Evolutionary conservation across 2,329 filamentous ascomycete genomes (phyloP).

Genomic region (Scytalidium sp.): DNA sequence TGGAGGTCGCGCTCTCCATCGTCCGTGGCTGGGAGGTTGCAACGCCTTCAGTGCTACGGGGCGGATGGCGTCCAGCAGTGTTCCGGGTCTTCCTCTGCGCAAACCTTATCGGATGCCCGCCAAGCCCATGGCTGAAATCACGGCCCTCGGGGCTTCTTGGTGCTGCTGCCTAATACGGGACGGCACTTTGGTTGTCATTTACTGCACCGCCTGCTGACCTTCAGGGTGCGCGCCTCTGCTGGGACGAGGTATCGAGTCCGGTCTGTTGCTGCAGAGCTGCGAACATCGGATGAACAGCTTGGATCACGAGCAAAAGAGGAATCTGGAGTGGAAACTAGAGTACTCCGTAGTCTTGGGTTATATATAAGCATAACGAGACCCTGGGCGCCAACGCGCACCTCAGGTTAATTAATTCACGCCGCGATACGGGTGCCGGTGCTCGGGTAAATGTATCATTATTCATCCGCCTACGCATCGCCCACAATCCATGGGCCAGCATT

Average conservation of each 20-base stretch:
- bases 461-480: too few relatives aligned
- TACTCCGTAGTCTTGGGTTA: background rate
- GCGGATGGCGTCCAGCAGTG: background rate
- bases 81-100: background rate
- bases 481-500: too few relatives aligned
- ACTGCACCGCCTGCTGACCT: too few relatives aligned
- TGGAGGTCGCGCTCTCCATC: background rate
- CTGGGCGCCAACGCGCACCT: background rate
- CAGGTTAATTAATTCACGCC: background rate
- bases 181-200: too few relatives aligned
- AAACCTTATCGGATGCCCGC: background rate
- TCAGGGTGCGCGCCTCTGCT: too few relatives aligned
- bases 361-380: background rate
- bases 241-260: too few relatives aligned
- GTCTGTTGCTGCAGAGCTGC: too few relatives aligned
- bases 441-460: too few relatives aligned
- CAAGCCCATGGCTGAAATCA: background rate
- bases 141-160: background rate
- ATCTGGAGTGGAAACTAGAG: background rate
- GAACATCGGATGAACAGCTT: too few relatives aligned
- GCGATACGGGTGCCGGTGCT: too few relatives aligned
- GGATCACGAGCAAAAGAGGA: too few relatives aligned
- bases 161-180: too few relatives aligned
- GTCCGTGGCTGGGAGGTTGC: background rate
- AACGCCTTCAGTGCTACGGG: background rate